Evolutionary conservation across 805 yeast genomes (phyloP), one percentile per base, ranked within the genome.

Genomic region (Wickerhamiella spandovensis): DNA sequence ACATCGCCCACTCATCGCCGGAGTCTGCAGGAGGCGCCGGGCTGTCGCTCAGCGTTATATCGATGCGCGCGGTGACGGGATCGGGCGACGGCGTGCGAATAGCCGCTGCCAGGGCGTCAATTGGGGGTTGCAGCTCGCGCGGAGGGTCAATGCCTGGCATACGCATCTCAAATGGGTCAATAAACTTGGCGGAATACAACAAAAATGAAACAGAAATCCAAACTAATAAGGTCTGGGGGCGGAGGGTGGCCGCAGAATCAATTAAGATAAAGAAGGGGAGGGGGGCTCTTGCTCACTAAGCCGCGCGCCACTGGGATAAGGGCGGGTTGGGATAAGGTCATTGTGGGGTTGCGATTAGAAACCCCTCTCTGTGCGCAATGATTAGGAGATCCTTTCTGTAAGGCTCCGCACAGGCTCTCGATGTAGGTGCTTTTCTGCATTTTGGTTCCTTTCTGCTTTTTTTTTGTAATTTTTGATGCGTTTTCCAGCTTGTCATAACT

Each of bases 1-100:
- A 50, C n/a, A 52, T 43, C n/a, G 52, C 51, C 55, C 55, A 53
- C 38, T 53, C 55, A 44, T 50, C 53, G 18, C 35, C 51, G 25
- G 50, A 47, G 20, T 37, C 48, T 15, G 24, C 20, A 5, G 25
- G 28, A 9, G 24, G 45, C 18, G 32, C 32, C 12, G 45, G 45
- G 30, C 32, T 23, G 7, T 43, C 45, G 15, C 35, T 15, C 20
- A 43, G n/a, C 32, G n/a, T 23, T 7, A 23, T 43, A 17, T 23
- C 28, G 35, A 43, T 43, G 32, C 45, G 45, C 20, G 45, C 45
- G 22, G 45, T 23, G 20, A 43, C 13, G 20, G 45, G 45, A 17
- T 43, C 20, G n/a, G 45, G 45, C 20, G 45, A 43, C 3, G 45
- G 45, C 7, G 45, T 43, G 23, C 45, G 28, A 5, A 35, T 17